Evolutionary conservation across 306 rosid species (phyloP).

Genomic region (Ceratonia siliqua): DNA sequence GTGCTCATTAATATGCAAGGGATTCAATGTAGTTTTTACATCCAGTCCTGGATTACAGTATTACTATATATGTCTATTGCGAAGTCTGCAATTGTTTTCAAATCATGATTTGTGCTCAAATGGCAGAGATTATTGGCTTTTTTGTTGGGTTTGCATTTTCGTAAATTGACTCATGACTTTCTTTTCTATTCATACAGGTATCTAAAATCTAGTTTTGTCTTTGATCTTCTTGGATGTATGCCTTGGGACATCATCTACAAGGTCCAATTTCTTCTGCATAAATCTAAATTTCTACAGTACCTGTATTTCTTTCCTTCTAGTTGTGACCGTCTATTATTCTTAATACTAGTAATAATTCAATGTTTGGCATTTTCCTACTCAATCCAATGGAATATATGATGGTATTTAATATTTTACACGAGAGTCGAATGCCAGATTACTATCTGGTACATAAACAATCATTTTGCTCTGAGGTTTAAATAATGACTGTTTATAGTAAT

Average conservation of each 20-base stretch:
- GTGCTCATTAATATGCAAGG: background rate
- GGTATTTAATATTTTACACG: background rate
- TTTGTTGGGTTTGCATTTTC: background rate
- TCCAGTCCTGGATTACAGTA: background rate
- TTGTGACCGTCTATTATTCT: conserved; percentile 7
- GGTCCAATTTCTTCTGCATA: conserved; percentile 47
- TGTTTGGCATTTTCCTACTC: background rate
- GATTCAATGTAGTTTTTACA: background rate
- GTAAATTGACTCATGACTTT: background rate
- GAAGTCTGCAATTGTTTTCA: background rate
- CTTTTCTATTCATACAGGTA: conserved; percentile 52
- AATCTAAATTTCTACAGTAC: conserved; percentile 7
- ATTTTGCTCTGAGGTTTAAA: background rate
- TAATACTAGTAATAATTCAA: background rate
- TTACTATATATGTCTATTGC: background rate
- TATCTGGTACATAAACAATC: background rate
- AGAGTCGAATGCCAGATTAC: background rate
- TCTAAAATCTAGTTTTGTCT: conserved; percentile 63
- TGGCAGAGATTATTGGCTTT: background rate
- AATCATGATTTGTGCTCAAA: background rate
- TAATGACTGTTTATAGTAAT: background rate
- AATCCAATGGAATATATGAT: background rate
- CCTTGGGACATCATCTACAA: conserved; percentile 93
- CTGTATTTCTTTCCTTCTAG: conserved; percentile 2
- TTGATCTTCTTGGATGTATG: conserved; percentile 83